phyloP scores from a whole-genome alignment of 805 yeast species.

The Lachancea kluyveri region DNA sequence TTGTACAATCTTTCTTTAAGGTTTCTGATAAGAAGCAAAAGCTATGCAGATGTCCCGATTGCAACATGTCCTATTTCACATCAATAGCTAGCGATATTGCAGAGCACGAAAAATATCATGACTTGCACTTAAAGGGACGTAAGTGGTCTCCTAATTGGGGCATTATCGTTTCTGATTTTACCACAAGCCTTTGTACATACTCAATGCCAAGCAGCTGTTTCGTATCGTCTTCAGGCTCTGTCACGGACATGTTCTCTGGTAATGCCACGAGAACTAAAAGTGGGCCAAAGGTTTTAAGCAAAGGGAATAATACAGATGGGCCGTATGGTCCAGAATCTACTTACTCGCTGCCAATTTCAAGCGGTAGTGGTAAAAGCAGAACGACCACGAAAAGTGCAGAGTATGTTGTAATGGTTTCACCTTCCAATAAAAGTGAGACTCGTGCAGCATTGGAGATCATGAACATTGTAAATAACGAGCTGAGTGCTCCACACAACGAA shows the following conservation, averaged over 20 bases:
- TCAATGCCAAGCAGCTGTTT: no score
- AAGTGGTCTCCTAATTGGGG: slow-evolving; percentile 41
- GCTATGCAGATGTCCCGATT: slow-evolving; percentile 18
- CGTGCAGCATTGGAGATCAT: slow-evolving; percentile 37
- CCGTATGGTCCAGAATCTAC: not conserved
- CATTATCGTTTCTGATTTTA: slow-evolving; percentile 8
- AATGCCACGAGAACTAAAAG: no score
- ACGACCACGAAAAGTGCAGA: slow-evolving; percentile 12
- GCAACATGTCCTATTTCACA: slow-evolving; percentile 25
- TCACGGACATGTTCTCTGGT: no score
- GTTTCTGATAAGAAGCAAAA: slow-evolving; percentile 3
- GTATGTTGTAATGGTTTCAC: slow-evolving; percentile 33
- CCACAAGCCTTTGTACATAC: no score
- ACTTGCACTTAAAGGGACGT: slow-evolving; percentile 41
- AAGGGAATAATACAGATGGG: no score
- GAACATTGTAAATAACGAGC: slow-evolving; percentile 49
- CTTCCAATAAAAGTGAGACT: slow-evolving; percentile 28
- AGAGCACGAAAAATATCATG: slow-evolving; percentile 48
- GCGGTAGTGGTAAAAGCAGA: no score
- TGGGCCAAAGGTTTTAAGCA: no score
- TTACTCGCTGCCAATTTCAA: no score
- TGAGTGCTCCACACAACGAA: slow-evolving; percentile 51
- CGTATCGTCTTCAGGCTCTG: no score
- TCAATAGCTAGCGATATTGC: slow-evolving; percentile 14
- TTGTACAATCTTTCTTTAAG: slow-evolving; percentile 1